phyloP scores from a whole-genome alignment of 2,329 filamentous ascomycete genomes.

The Ilyonectria destructans region DNA sequence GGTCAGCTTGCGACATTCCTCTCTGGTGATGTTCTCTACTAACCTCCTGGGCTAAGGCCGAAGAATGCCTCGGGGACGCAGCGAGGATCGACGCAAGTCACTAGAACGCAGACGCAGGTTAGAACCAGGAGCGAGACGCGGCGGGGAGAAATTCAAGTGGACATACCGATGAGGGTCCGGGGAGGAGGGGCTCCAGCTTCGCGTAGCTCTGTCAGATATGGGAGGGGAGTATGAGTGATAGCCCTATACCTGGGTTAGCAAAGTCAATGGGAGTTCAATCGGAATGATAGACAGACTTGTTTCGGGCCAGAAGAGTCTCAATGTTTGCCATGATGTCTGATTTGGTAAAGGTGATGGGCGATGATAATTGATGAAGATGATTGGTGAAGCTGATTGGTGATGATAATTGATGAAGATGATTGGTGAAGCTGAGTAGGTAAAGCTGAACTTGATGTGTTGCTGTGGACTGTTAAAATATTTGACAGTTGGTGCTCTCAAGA shows the following conservation, averaged over 20 bases:
- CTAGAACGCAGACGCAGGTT: not conserved
- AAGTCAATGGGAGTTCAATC: not conserved
- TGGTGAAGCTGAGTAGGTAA: not conserved
- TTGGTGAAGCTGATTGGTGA: not conserved
- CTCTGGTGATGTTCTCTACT: not conserved
- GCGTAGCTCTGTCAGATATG: constrained; percentile 17
- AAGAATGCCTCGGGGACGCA: constrained; percentile 24
- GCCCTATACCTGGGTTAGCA: constrained; percentile 15
- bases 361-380: not conserved
- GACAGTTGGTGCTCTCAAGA: not conserved
- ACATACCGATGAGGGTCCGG: constrained; percentile 25
- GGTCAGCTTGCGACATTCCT: not conserved
- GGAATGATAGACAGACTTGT: constrained; percentile 13
- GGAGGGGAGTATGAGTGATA: constrained; percentile 20
- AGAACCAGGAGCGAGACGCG: not conserved
- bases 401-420: not conserved
- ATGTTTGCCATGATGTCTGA: constrained; percentile 18
- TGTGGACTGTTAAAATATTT: not conserved
- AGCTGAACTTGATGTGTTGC: not conserved
- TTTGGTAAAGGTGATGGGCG: not conserved
- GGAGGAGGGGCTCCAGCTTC: not conserved
- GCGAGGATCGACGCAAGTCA: constrained; percentile 29
- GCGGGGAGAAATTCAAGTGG: too few species aligned
- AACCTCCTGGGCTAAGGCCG: constrained; percentile 22
- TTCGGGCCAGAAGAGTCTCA: constrained; percentile 20